These are phyloP conservation scores for Lathyrus oleraceus DNA, from an alignment of 306 rosid genomes.

Conservation along the genomic window DNA sequence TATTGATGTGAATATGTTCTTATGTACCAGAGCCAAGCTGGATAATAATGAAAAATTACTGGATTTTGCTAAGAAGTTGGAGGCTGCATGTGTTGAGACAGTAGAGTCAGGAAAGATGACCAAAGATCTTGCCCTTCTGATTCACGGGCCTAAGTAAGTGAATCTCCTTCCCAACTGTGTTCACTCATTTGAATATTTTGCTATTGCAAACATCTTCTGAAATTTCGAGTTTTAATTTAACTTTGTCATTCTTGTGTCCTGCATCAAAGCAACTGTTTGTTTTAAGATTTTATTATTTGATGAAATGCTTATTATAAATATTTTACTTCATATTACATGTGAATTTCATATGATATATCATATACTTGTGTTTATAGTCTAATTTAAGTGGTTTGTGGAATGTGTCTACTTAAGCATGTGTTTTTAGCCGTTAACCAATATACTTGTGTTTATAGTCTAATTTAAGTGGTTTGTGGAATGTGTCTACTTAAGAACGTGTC, in stretches of 20 bases:
- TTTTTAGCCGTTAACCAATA: not conserved
- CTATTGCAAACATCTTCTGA: conserved; percentile 2
- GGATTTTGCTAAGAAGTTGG: conserved; percentile 82
- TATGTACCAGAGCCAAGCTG: conserved; percentile 71
- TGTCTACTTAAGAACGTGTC: not conserved
- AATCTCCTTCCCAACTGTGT: conserved; percentile 13
- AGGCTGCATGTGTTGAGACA: conserved; percentile 82
- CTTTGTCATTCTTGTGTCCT: conserved; percentile 19
- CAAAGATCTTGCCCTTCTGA: conserved; percentile 90
- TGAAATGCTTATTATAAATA: not conserved
- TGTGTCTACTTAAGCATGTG: not conserved
- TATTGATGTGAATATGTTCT: conserved; percentile 11
- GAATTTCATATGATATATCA: not conserved
- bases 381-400: not conserved
- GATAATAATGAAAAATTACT: conserved; percentile 69
- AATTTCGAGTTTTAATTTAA: not conserved
- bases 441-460: not conserved
- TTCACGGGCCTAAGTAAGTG: conserved; percentile 86
- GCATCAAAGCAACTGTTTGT: conserved; percentile 1
- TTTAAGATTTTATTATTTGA: not conserved
- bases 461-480: not conserved
- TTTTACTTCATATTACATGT: not conserved
- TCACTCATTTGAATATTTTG: conserved; percentile 10
- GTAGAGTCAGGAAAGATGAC: conserved; percentile 96
- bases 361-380: not conserved